These are phyloP conservation scores for Silene conica DNA, from an alignment of 148 eudicot genomes.

Conservation along the genomic window DNA sequence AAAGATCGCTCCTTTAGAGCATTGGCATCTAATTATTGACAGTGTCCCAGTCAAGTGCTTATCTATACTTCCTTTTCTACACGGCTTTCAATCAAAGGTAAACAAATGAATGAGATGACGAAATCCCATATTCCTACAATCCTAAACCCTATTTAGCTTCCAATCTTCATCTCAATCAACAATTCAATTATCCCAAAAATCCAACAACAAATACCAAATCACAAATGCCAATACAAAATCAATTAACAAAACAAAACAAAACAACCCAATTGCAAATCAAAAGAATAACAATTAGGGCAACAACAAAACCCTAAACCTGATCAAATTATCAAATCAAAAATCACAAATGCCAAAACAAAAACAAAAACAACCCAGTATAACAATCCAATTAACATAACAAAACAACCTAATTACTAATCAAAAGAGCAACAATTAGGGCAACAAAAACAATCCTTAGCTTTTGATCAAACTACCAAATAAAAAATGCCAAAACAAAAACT, in stretches of 20 bases:
- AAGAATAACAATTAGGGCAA: not conserved
- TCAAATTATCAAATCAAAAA: not conserved
- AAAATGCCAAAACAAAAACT: not conserved
- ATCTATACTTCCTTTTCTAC: too few species aligned
- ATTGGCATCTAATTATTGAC: not conserved
- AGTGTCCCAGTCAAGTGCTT: too few species aligned
- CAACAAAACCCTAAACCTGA: not conserved
- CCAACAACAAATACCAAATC: not conserved
- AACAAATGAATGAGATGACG: too few species aligned
- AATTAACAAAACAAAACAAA: not conserved
- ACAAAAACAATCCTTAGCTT: constrained; percentile 33
- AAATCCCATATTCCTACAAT: not conserved
- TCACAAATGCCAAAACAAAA: not conserved
- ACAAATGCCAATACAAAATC: not conserved
- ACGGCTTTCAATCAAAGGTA: too few species aligned
- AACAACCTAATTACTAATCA: not conserved
- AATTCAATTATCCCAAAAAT: too few species aligned
- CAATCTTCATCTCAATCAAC: not conserved
- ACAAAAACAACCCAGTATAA: not conserved
- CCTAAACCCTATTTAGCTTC: not conserved
- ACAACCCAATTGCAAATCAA: not conserved
- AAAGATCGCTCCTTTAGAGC: not conserved
- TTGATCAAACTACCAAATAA: constrained; percentile 20
- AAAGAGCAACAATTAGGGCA: not conserved
- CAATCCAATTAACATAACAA: not conserved